phyloP scores from a whole-genome alignment of 2,329 filamentous ascomycete genomes.

The Colletotrichum sp. region DNA sequence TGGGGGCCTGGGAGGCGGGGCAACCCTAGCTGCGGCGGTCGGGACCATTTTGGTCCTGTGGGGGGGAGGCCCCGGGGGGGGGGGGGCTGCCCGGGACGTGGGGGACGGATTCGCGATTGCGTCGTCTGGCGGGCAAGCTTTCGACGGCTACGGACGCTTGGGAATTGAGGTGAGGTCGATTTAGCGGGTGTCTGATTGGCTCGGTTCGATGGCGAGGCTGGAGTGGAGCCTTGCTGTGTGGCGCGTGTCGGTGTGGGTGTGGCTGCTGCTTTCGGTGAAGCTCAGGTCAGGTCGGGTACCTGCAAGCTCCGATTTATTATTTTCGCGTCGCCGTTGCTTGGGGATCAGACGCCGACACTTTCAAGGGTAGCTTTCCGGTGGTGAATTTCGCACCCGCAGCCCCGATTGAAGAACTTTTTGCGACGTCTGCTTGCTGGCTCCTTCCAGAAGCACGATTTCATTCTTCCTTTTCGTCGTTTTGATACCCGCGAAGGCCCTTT shows the following conservation, averaged over 20 bases:
- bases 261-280: conserved; percentile 17
- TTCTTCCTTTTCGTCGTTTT: not conserved
- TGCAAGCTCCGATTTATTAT: conserved; percentile 23
- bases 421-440: not conserved
- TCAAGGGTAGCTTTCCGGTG: not conserved
- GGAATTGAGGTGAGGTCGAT: conserved; percentile 44
- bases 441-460: not conserved
- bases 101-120: conserved; percentile 28
- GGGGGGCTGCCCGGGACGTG: too few relatives aligned
- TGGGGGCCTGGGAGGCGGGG: too few relatives aligned
- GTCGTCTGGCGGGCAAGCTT: conserved; percentile 10
- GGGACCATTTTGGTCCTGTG: too few relatives aligned
- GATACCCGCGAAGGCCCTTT: conserved; percentile 1
- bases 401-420: not conserved
- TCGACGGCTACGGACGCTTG: conserved; percentile 19
- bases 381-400: not conserved
- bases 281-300: not conserved
- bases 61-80: too few relatives aligned
- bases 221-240: not conserved
- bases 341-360: not conserved
- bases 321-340: conserved; percentile 20
- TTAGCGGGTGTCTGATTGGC: conserved; percentile 44
- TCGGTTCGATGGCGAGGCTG: conserved; percentile 34
- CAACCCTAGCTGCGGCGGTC: too few relatives aligned
- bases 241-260: conserved; percentile 15